Conservation (phyloP, 345 rosid species). For the Microthlaspi erraticum region DNA sequence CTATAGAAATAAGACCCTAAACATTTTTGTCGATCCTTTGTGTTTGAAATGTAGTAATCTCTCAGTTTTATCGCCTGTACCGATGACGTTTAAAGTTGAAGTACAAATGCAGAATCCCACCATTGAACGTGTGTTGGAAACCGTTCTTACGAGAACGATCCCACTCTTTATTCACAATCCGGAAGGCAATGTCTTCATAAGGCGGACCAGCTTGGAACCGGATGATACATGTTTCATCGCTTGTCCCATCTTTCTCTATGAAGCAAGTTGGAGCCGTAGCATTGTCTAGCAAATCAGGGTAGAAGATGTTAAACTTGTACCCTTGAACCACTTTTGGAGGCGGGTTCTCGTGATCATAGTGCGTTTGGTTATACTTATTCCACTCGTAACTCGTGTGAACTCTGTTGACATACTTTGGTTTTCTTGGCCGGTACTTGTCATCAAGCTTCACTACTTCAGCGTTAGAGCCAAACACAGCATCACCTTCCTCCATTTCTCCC, state of each 20-base stretch:
- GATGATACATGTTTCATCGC: conserved; percentile 74
- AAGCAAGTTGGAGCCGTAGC: conserved; percentile 69
- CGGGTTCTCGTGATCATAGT: conserved; percentile 94
- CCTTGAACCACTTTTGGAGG: conserved; percentile 98
- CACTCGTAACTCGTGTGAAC: conserved; percentile 98
- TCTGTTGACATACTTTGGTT: conserved; percentile 90
- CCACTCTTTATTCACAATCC: too few species aligned
- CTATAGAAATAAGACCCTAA: too few species aligned
- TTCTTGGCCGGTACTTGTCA: conserved; percentile 89
- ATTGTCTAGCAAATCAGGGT: conserved; percentile 86
- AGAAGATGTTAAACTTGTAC: conserved; percentile 88
- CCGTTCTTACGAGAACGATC: too few species aligned
- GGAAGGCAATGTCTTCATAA: conserved; percentile 67
- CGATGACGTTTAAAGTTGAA: too few species aligned
- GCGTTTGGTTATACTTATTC: conserved; percentile 95
- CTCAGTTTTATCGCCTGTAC: too few species aligned
- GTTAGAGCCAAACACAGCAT: conserved; percentile 83
- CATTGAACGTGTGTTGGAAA: too few species aligned
- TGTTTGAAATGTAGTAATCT: too few species aligned
- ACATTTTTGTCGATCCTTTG: too few species aligned
- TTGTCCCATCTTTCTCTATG: conserved; percentile 78
- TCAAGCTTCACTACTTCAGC: conserved; percentile 84
- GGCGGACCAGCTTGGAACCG: conserved; percentile 89
- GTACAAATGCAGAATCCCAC: too few species aligned
- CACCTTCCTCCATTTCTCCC: conserved; percentile 96